Evolutionary conservation across 2,329 filamentous ascomycete species (phyloP), one percentile per base, ranked within the genome.

Genomic region (Colletotrichum kahawae): DNA sequence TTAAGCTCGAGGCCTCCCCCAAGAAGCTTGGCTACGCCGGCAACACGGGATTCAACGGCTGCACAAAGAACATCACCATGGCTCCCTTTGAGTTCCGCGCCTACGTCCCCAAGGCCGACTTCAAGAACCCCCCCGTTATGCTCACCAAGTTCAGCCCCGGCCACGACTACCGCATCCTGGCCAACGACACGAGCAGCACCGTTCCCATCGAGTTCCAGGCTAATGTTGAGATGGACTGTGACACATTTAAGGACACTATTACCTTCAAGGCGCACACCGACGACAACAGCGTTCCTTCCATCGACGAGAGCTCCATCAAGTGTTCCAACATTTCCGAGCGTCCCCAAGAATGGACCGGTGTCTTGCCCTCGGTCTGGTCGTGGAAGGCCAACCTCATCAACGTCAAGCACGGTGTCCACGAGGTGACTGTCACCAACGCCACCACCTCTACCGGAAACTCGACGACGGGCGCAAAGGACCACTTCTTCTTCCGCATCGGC

Each of bases 391-490:
- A 85, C 9, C 80, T 93, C 29, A 84, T 83, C 10, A 87, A 90
- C 65, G 90, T 93, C 3, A 88, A 89, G n/a, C 89, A 93, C 77
- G 92, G 92, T 31, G 84, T 93, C n/a, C 90, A 93, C 79, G 84
- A 86, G 31, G 79, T 93, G 68, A 90, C 88, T 0, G 82, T 93
- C 57, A 87, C 84, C 59, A 93, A 93, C 77, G 87, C 88, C 21
- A 86, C 87, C 5, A 85, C 84, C 54, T 79, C 81, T 6, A 82
- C 83, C 27, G 86, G 85, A 4, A 83, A 82, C 16, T 81, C 79
- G 5, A 83, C 83, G 29, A 92, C 90, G 0, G 83, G 87, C 60
- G 85, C 90, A 0, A 82, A 86, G n/a, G 92, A 93, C 77, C 88
- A 89, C 71, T 92, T 93, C 81, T 83, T 93, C 77, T 67, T 77